phyloP scores from a whole-genome alignment of 176 grass and related monocot species.

The Leersia perrieri region DNA sequence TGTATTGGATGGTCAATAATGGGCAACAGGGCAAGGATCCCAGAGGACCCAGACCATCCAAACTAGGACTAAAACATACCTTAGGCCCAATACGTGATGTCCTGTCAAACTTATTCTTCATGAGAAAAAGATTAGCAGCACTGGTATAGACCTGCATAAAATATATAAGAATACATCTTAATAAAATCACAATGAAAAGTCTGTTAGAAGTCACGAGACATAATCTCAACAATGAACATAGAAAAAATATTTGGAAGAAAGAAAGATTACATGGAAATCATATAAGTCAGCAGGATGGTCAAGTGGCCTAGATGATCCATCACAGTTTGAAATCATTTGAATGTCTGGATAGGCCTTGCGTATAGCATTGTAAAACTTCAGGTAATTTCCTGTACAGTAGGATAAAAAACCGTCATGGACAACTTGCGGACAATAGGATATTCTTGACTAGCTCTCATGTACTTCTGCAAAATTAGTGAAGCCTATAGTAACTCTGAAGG shows the following conservation, averaged over 20 bases:
- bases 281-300: slow-evolving; percentile 82
- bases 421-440: too few relatives aligned
- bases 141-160: slow-evolving; percentile 56
- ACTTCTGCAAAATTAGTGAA: not conserved
- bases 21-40: too few relatives aligned
- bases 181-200: not conserved
- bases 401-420: slow-evolving; percentile 4
- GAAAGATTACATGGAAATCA: slow-evolving; percentile 68
- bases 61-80: slow-evolving; percentile 38
- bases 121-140: slow-evolving; percentile 50
- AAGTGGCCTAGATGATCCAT: slow-evolving; percentile 52
- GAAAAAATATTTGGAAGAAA: not conserved
- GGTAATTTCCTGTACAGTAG: slow-evolving; percentile 64
- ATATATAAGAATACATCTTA: not conserved
- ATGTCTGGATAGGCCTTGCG: slow-evolving; percentile 66
- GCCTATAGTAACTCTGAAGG: too few relatives aligned
- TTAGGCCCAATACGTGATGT: slow-evolving; percentile 58
- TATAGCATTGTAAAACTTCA: slow-evolving; percentile 71
- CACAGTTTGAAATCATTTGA: slow-evolving; percentile 81
- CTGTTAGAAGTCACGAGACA: not conserved
- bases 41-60: not conserved
- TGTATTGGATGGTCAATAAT: not conserved
- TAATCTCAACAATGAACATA: not conserved
- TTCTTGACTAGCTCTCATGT: too few relatives aligned
- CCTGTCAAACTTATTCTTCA: slow-evolving; percentile 49